Base-by-base conservation (phyloP, 345 rosid species). In the Melastoma malabathricum region DNA sequence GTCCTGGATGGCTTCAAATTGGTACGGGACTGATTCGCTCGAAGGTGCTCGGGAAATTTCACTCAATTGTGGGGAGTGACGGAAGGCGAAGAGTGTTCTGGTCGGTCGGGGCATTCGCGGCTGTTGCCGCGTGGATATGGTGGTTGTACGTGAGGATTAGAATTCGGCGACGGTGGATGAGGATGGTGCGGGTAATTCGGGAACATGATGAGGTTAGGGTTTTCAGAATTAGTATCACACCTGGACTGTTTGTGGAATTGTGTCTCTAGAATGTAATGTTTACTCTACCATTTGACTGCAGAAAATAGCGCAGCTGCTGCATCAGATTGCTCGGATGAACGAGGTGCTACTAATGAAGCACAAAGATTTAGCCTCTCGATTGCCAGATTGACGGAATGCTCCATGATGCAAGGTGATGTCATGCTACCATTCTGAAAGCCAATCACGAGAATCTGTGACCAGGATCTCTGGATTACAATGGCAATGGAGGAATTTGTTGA, bases 131-230 rank as follows among this genome's bases (percentile, higher is more conserved):
- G 41, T 34, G 41, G 53, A 15, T 54, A 45, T 54, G 59, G 59
- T 14, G 56, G 54, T 15, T 61, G 16, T 47, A 25, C 23, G 20
- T 27, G 41, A 22, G 54, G 12, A 34, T 34, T 34, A 34, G 12
- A 7, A n/a, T 54, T 17, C 25, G 46, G 44, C 23, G 59, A 48
- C 47, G 41, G 12, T 34, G 41, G 41, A 34, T 34, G 41, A 9
- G 41, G 41, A 9, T 61, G 41, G n/a, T 19, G 49, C 48, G 39
- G 46, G n/a, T 17, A 39, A 38, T 61, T 44, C 54, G 44, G 25
- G 65, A 61, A 47, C 50, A 48, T 43, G 65, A 61, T n/a, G 48
- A 61, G 65, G 65, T 59, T 14, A 10, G 56, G 41, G 41, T 34
- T 34, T 34, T 34, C 41, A 9, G 25, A 34, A 34, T 34, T 59